These are phyloP conservation scores for Ceratobasidium theobromae DNA, from an alignment of 1,284 basidiomycete species.

Conservation along the genomic window DNA sequence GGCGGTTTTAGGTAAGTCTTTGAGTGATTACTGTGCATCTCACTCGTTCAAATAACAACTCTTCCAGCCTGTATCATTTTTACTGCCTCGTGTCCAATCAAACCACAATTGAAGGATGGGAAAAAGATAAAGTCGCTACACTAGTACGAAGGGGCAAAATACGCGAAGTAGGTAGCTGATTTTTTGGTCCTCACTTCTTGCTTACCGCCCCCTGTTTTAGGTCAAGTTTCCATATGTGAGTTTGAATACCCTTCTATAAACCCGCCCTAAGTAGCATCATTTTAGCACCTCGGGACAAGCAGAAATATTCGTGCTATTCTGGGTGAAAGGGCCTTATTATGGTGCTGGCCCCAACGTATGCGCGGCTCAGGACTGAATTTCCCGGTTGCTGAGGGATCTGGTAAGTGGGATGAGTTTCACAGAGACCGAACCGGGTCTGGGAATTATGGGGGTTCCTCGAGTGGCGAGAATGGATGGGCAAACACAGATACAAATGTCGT, in stretches of 20 bases:
- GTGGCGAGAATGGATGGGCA: conserved; percentile 22
- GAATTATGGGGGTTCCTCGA: conserved; percentile 4
- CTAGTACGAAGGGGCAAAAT: conserved; percentile 86
- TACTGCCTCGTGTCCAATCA: conserved; percentile 79
- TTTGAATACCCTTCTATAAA: conserved; percentile 30
- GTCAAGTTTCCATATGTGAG: conserved; percentile 92
- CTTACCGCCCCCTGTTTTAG: conserved; percentile 44
- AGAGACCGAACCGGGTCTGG: conserved; percentile 38
- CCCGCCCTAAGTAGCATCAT: background rate
- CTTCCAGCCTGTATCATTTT: conserved; percentile 79
- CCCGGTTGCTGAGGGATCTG: conserved; percentile 66
- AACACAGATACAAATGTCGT: conserved; percentile 30
- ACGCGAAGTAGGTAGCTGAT: conserved; percentile 57
- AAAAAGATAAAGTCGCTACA: conserved; percentile 91
- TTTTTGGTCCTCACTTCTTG: background rate
- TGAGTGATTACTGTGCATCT: conserved; percentile 28
- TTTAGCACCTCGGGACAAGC: conserved; percentile 19
- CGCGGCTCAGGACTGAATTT: conserved; percentile 76
- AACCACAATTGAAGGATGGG: conserved; percentile 97
- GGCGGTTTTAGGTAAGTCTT: conserved; percentile 73
- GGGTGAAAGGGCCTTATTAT: conserved; percentile 69
- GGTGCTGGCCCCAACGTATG: conserved; percentile 75
- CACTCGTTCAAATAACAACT: conserved; percentile 2
- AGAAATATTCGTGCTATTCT: conserved; percentile 75
- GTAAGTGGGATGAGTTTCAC: conserved; percentile 70